These are phyloP conservation scores for Porcisia hertigi DNA, from an alignment of 208 protist genomes.

Conservation along the genomic window DNA sequence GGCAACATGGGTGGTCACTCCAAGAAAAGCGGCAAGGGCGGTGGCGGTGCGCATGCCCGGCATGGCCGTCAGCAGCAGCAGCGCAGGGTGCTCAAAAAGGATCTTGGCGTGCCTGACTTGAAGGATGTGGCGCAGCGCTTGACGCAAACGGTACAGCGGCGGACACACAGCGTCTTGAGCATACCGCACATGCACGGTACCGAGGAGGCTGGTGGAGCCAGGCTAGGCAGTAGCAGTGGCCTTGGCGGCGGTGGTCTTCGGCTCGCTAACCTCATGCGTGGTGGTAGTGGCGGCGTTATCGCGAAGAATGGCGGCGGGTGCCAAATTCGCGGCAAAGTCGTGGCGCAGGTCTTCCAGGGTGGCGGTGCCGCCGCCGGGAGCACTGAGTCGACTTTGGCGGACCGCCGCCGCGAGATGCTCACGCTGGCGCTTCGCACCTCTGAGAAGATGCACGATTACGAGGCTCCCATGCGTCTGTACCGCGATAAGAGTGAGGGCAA, in stretches of 20 bases:
- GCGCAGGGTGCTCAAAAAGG: conserved; percentile 68
- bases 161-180: conserved; percentile 77
- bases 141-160: conserved; percentile 54
- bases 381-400: conserved; percentile 46
- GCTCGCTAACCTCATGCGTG: conserved; percentile 17
- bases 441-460: conserved; percentile 77
- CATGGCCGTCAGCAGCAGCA: conserved; percentile 30
- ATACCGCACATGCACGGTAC: conserved; percentile 33
- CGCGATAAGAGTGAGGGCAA: conserved; percentile 15
- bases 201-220: conserved; percentile 2
- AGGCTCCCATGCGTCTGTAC: conserved; percentile 53
- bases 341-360: conserved; percentile 12
- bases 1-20: conserved; percentile 85
- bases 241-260: conserved; percentile 2
- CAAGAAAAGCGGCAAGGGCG: conserved; percentile 84
- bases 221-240: neutral
- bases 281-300: conserved; percentile 9
- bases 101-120: conserved; percentile 82
- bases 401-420: conserved; percentile 70
- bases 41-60: conserved; percentile 51
- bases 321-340: conserved; percentile 16
- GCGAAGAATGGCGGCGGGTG: neutral
- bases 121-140: conserved; percentile 68
- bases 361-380: neutral
- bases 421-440: conserved; percentile 69